Evolutionary conservation across 2,329 filamentous ascomycete genomes (phyloP), one percentile per base, ranked within the genome.

Genomic region (Lecanicillium sp.): DNA sequence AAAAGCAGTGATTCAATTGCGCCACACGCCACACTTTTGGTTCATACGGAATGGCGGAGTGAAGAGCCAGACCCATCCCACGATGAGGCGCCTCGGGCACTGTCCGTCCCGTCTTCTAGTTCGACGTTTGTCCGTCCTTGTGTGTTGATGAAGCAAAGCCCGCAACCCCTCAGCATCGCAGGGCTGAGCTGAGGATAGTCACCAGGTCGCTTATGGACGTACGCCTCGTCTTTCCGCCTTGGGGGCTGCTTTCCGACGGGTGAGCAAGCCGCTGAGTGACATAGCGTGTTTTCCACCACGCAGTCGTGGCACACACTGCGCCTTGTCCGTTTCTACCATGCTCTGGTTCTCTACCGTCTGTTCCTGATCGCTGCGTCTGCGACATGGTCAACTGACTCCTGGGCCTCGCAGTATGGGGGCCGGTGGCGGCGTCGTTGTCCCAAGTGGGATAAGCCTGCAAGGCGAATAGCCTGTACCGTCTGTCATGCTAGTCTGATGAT

Each of bases 381-480:
- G n/a, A n/a, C n/a, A n/a, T n/a, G n/a, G n/a, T n/a, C n/a, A n/a
- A n/a, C n/a, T 14, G 27, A 39, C 44, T 26, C 44, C 39, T 32
- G 44, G 44, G n/a, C 44, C 35, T 39, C n/a, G 36, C 36, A 36
- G 44, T 27, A 39, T 39, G 44, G 44, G 36, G 44, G 35, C 44
- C n/a, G 20, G 44, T 46, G 45, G 45, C 44, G 44, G 44, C 45
- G 38, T 48, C 29, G 38, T 41, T 48, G 38, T 48, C 45, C 45
- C 29, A 48, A 14, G 21, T 17, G 20, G 45, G 37, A 41, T 38
- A 41, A 27, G 37, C 15, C 8, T 15, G 36, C 44, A 33, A 40
- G 45, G 37, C 37, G 27, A 48, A 36, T 32, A 30, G 44, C 44
- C 37, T 32, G 23, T 12, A 46, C 35, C 21, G 32, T 17, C 9